Base-by-base conservation (phyloP, 169 alveolate genomes). In the Plasmodium berghei region DNA sequence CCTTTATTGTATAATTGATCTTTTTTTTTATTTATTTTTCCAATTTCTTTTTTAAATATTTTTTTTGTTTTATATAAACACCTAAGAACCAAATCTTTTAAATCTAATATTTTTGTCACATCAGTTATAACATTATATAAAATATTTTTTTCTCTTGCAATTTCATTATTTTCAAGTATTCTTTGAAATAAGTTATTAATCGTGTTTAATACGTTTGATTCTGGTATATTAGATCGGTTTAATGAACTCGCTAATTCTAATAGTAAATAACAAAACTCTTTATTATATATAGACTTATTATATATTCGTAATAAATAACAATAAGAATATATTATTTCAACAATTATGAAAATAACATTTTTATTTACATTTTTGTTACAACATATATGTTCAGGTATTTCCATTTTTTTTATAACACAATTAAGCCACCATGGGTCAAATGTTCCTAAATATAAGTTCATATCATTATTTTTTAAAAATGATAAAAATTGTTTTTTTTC, bases 401-500 rank as follows among this genome's bases (percentile, higher is more conserved):
- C 16, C 73, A 80, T 70, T 70, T 67, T 80, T 55, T 80, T 80
- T 14, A 80, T 80, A 9, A 80, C 90, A 67, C 90, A 80, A 9
- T 80, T 45, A 34, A 80, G 58, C 90, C 90, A 80, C 90, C 90
- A 80, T 0, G 90, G 90, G 54, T 66, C 66, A 70, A 45, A 80
- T 18, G 45, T 34, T n/a, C 46, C 64, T 28, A 80, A 18, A 24
- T 80, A 67, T 20, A 46, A 58, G 20, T 66, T 80, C 90, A 80
- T 66, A 71, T 80, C 90, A 48, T 80, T 67, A 58, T 62, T 80
- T 62, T 80, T 80, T 80, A 80, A 46, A 49, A 80, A 80, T 16
- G 90, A 80, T 24, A 80, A 80, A 46, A 80, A 80, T 71, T 80
- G 90, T 59, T 80, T 80, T 49, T 80, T 70, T 67, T 80, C 90